Evolutionary conservation across 2,329 filamentous ascomycete species (phyloP), one percentile per base, ranked within the genome.

Genomic region (Escovopsis sp.): DNA sequence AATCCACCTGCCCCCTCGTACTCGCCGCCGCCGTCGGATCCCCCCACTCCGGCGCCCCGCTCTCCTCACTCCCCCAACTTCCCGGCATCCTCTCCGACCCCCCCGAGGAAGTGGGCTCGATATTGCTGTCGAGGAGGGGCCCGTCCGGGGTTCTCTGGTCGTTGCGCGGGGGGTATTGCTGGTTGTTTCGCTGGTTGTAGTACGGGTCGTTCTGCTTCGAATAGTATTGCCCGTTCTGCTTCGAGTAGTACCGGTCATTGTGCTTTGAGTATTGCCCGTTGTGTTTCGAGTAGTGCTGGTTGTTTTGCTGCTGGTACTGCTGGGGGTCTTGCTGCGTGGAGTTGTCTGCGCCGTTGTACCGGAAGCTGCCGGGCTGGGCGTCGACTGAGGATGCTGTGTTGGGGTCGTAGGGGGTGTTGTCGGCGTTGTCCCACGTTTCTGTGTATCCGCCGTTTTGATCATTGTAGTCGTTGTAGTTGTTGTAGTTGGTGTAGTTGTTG

Each of bases 11-110:
- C 1, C 55, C 55, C 1, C 44, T 31, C 0, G 56, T 56, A n/a
- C 49, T 49, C 7, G 42, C 53, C 15, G 56, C 56, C 38, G 51
- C 46, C 4, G 43, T 44, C 0, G 36, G 3, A 41, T 59, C 56
- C 13, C 38, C 50, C 56, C 55, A 59, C 5, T 39, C 33, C 11
- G 46, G 34, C 8, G 38, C 19, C 3, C 30, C 32, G 14, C 35
- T 34, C 17, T 28, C 21, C 15, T 41, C 39, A 1, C 33, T 33
- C 7, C 21, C 28, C 52, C 53, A 56, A 3, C 45, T 43, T 2
- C 53, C 54, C 11, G 56, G 56, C 52, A 56, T 55, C 38, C 41
- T 46, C 9, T 33, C 21, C 9, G 38, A 28, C 8, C 21, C 15
- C 2, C 35, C 12, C 10, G 31, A 40, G n/a, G 3, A 33, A 10